Base-by-base conservation (phyloP, 345 rosid genomes). In the Eucalyptus brandiana region DNA sequence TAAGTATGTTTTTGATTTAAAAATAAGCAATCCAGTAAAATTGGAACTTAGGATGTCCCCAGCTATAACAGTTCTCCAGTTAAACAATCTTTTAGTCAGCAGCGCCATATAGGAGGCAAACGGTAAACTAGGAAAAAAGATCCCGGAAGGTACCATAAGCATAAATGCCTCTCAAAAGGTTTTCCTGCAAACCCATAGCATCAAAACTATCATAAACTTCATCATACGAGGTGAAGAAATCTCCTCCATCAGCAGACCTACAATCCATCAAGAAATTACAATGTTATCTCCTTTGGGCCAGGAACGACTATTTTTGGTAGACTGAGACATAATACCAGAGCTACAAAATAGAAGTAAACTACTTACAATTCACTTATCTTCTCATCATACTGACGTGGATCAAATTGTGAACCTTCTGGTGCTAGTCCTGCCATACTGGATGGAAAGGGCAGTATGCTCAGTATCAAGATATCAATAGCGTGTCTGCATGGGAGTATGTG, bases 121-220 rank as follows among this genome's bases (percentile, higher is more conserved):
- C 1, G 24, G 83, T 48, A 30, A 86, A 23, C 48, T 37, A 34
- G 15, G 23, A 32, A 34, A 40, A 37, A 76, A 11, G 30, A 76
- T 40, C 30, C 16, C 1, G 16, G 28, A 40, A 92, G 94, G 34
- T 93, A 97, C 99, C 99, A 89, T 97, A 97, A 47, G 99, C 99
- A 92, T 97, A 97, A 50, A 97, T 97, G 85, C 99, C 99, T 91
- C 99, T 93, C 42, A 97, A 91, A 91, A 97, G 99, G 91, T 97
- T 95, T 86, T 96, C 95, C 58, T 92, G 96, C 92, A 97, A 88
- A 8, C 95, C 98, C 99, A 97, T 97, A 4, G 94, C 86, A 91
- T 97, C 99, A 91, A 97, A 97, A 91, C 94, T 96, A 40, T 97
- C 99, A 76, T 94, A 91, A 69, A 94, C 97, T 88, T 97, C 99